A percentile compares a stretch with the other conserved stretches of the same genome.
phyloP scores from a whole-genome alignment of 495 filamentous ascomycete genomes.

The Apodospora peruviana region DNA sequence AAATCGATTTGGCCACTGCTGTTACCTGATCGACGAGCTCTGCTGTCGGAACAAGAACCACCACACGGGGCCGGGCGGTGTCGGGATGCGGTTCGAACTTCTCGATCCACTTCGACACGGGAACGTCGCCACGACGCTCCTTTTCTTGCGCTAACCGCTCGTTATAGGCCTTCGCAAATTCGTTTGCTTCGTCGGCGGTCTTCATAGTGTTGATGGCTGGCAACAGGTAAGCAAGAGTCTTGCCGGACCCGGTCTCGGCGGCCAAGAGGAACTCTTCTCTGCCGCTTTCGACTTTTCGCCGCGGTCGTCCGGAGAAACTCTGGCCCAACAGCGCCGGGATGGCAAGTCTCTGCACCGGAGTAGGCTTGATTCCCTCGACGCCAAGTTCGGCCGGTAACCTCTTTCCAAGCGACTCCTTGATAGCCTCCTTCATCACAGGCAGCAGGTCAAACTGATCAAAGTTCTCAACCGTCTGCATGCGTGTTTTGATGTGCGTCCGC shows the following conservation, averaged over 20 bases:
- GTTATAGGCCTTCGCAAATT: constrained; percentile 45
- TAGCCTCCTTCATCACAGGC: constrained; percentile 65
- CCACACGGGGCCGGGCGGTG: constrained; percentile 69
- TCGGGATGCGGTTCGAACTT: constrained; percentile 61
- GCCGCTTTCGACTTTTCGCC: constrained; percentile 11
- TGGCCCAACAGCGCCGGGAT: constrained; percentile 68
- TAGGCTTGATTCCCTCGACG: constrained; percentile 67
- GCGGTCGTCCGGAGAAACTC: constrained; percentile 6
- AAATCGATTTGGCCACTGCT: constrained; percentile 67
- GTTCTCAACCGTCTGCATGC: constrained; percentile 60
- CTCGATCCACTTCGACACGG: constrained; percentile 34
- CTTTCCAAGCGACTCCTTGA: constrained; percentile 24
- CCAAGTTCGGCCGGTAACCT: constrained; percentile 63
- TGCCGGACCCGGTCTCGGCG: constrained; percentile 94
- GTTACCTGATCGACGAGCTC: constrained; percentile 91
- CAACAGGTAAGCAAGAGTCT: constrained; percentile 86
- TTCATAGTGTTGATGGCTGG: constrained; percentile 81
- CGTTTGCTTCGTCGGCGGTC: constrained; percentile 61
- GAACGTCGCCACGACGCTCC: constrained; percentile 45
- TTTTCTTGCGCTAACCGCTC: constrained; percentile 40
- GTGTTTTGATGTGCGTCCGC: constrained; percentile 61
- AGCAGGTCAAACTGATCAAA: constrained; percentile 78
- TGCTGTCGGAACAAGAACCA: constrained; percentile 89
- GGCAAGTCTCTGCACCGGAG: constrained; percentile 80
- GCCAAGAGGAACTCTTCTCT: constrained; percentile 78